These are phyloP conservation scores for Fraxinus anomala DNA, from an alignment of 257 asterid species.

Conservation along the genomic window DNA sequence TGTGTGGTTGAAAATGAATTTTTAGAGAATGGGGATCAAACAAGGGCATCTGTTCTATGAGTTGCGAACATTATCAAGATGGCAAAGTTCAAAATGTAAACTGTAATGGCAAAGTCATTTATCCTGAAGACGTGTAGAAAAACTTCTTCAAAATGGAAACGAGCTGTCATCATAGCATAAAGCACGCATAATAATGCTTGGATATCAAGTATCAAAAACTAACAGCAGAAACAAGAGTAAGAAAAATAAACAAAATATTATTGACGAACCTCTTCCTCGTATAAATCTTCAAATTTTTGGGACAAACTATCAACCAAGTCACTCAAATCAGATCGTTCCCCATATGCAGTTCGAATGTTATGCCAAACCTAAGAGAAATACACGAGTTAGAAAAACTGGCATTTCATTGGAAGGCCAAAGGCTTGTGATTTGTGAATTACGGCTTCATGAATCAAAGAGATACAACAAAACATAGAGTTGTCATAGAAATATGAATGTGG, in stretches of 20 bases:
- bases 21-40: too few relatives aligned
- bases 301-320: slow-evolving; percentile 67
- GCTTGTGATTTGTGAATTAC: not conserved
- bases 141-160: not conserved
- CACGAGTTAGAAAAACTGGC: slow-evolving; percentile 19
- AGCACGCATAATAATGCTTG: not conserved
- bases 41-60: not conserved
- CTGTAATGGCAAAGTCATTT: not conserved
- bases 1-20: too few relatives aligned
- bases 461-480: not conserved
- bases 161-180: not conserved
- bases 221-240: not conserved
- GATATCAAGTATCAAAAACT: not conserved
- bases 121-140: not conserved
- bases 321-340: slow-evolving; percentile 65
- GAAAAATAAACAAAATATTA: slow-evolving; percentile 21
- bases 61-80: not conserved
- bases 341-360: slow-evolving; percentile 69
- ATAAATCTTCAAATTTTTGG: slow-evolving; percentile 68
- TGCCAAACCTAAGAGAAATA: slow-evolving; percentile 67
- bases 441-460: not conserved
- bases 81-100: not conserved
- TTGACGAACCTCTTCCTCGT: slow-evolving; percentile 69
- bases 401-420: not conserved
- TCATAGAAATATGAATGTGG: not conserved